Conservation (phyloP, 2,329 filamentous ascomycete genomes). For the Fusarium nodosum region DNA sequence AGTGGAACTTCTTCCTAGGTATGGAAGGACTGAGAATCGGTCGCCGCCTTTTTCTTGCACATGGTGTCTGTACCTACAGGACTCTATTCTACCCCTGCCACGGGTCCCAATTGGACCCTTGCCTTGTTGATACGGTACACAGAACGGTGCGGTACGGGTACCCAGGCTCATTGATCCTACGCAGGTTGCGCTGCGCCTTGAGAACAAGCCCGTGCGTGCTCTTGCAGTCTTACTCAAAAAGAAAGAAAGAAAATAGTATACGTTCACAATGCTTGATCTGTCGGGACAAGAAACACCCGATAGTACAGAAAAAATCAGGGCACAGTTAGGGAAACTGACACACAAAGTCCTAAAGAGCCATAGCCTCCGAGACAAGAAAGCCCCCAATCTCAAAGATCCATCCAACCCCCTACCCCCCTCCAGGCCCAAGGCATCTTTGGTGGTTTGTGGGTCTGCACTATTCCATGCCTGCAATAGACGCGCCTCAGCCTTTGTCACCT, state of each 20-base stretch:
- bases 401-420: conserved; percentile 29
- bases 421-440: conserved; percentile 49
- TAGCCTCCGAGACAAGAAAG: conserved; percentile 38
- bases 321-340: conserved; percentile 38
- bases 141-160: conserved; percentile 34
- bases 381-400: conserved; percentile 43
- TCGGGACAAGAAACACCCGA: conserved; percentile 32
- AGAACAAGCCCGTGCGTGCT: conserved; percentile 41
- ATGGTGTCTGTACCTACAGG: conserved; percentile 11
- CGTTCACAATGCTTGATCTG: conserved; percentile 13
- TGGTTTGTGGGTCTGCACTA: conserved; percentile 47
- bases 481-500: conserved; percentile 51
- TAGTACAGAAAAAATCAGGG: conserved; percentile 34
- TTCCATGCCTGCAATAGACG: conserved; percentile 51
- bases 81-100: conserved; percentile 14
- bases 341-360: conserved; percentile 33
- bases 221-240: conserved; percentile 36
- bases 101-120: conserved; percentile 24
- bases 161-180: conserved; percentile 42
- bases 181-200: conserved; percentile 48
- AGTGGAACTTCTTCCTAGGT: conserved; percentile 34
- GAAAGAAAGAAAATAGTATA: conserved; percentile 18
- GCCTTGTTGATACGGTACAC: conserved; percentile 9
- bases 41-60: conserved; percentile 22
- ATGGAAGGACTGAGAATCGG: conserved; percentile 13